These are phyloP conservation scores for Orychophragmus violaceus DNA, from an alignment of 345 rosid genomes.

Conservation along the genomic window DNA sequence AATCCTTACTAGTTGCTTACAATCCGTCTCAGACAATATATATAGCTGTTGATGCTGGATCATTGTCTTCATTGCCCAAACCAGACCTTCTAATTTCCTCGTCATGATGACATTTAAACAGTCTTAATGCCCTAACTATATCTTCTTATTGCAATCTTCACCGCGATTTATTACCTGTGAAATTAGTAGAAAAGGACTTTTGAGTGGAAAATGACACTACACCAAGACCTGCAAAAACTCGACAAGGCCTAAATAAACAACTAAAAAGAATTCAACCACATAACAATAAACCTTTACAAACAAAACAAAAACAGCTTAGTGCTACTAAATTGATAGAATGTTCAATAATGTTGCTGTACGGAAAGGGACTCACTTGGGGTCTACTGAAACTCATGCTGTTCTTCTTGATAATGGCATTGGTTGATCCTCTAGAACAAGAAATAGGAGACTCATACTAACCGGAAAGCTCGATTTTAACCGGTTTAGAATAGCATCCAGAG, in stretches of 20 bases:
- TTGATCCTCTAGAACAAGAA: slow-evolving; percentile 26
- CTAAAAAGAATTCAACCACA: slow-evolving; percentile 24
- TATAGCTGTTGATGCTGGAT: no score
- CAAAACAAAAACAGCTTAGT: slow-evolving; percentile 13
- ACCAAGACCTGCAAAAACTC: slow-evolving; percentile 30
- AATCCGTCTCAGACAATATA: no score
- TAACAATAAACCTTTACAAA: no score
- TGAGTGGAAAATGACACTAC: slow-evolving; percentile 38
- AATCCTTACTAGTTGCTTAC: no score
- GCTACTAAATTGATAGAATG: slow-evolving; percentile 23
- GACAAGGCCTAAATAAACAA: slow-evolving; percentile 32
- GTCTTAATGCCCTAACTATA: slow-evolving; percentile 24
- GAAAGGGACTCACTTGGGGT: slow-evolving; percentile 31
- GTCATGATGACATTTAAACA: no score
- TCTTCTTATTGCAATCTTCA: slow-evolving; percentile 32
- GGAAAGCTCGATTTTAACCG: no score
- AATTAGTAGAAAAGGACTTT: slow-evolving; percentile 21
- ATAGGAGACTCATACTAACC: no score
- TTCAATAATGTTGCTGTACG: slow-evolving; percentile 38
- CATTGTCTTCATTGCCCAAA: no score
- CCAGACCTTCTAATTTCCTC: no score
- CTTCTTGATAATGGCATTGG: slow-evolving; percentile 24
- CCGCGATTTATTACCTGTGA: slow-evolving; percentile 25
- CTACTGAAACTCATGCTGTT: slow-evolving; percentile 25
- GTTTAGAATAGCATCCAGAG: background rate